Evolutionary conservation across 371 early-diverging fungal species (phyloP), one percentile per base, ranked within the genome.

Genomic region (Paraphysoderma sedebokerense): DNA sequence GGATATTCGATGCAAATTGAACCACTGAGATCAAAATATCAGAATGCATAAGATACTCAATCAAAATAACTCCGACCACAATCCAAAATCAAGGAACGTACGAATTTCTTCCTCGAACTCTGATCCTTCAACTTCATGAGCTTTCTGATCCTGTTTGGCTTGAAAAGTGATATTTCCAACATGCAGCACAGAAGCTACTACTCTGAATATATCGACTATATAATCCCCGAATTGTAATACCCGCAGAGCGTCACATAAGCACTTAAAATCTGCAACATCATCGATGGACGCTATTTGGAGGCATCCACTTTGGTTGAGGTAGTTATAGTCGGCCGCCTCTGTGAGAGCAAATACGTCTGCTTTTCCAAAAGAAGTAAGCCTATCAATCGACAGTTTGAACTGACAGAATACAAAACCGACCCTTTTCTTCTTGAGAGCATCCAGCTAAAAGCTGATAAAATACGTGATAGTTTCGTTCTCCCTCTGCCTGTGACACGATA

Each of bases 401-500:
- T n/a, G n/a, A n/a, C n/a, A n/a, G n/a, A n/a, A n/a, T n/a, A n/a
- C n/a, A n/a, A n/a, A n/a, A n/a, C n/a, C n/a, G n/a, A n/a, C n/a
- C n/a, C n/a, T 44, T 51, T 29, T 53, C 31, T 7, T 12, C 22
- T 17, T 42, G 38, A 30, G 46, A 54, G 5, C 50, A 50, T 17
- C 54, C 44, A 28, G 46, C 47, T 28, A 62, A 38, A n/a, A 67
- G 45, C 28, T 55, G 41, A 42, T 67, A 60, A 51, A 65, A 65
- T n/a, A 63, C 56, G 38, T 67, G 68, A 51, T 65, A 67, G 47
- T 60, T 62, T 44, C 62, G 47, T 38, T 65, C 68, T n/a, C 52
- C 46, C 22, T 3, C 5, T 17, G 47, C 40, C 42, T 57, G 61
- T 11, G 34, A 39, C 1, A 57, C 59, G 12, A 64, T 54, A 51